Evolutionary conservation across 345 rosid species (phyloP).

Genomic region (Gossypium raimondii): DNA sequence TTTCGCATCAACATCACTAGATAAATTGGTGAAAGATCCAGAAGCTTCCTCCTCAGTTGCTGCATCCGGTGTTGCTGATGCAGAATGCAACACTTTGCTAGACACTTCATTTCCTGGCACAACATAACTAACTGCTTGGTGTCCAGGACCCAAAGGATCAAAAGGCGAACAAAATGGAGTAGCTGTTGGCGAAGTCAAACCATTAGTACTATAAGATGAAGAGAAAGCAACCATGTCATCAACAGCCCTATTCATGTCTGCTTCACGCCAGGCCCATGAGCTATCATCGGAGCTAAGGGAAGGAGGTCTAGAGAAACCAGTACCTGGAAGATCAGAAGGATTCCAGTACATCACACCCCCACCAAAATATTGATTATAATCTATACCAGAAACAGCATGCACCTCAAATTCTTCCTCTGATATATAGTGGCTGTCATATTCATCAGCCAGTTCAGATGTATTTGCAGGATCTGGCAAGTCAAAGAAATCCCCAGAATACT

Average conservation of each 20-base stretch:
- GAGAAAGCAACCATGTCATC: constrained; percentile 98
- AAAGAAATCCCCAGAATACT: constrained; percentile 46
- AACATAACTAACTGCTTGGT: constrained; percentile 84
- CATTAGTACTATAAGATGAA: constrained; percentile 85
- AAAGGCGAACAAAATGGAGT: constrained; percentile 87
- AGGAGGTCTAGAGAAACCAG: constrained; percentile 90
- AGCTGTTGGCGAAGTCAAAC: constrained; percentile 91
- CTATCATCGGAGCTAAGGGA: constrained; percentile 99
- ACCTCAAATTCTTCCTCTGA: constrained; percentile 92
- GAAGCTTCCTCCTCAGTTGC: constrained; percentile 61
- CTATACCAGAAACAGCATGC: constrained; percentile 75
- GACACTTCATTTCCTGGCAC: constrained; percentile 77
- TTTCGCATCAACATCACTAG: constrained; percentile 68
- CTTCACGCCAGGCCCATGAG: constrained; percentile 96
- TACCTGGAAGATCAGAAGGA: constrained; percentile 78
- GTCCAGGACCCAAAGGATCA: constrained; percentile 70
- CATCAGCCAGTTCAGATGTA: constrained; percentile 53
- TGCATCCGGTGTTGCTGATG: constrained; percentile 50
- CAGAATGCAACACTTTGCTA: constrained; percentile 56
- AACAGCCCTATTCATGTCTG: constrained; percentile 90
- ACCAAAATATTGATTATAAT: constrained; percentile 90
- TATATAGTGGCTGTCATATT: constrained; percentile 79
- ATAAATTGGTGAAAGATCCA: constrained; percentile 50
- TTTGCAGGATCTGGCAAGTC: constrained; percentile 62
- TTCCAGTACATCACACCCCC: constrained; percentile 99